Evolutionary conservation across 148 eudicot genomes (phyloP), one percentile per base, ranked within the genome.

Genomic region (Simmondsia chinensis): DNA sequence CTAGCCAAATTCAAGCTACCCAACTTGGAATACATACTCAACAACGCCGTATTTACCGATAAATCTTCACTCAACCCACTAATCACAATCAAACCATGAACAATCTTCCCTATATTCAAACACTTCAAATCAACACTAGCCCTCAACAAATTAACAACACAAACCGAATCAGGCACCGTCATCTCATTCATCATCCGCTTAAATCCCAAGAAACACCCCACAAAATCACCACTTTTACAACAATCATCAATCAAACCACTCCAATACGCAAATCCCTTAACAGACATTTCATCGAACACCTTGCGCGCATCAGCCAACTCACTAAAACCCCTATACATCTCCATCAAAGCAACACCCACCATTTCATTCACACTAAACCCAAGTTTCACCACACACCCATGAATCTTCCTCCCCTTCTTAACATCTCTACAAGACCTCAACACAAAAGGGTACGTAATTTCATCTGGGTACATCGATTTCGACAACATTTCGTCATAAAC

Each of bases 21-120:
- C 4, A 61, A 26, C 28, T 50, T 61, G 1, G 63, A 60, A 45
- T 60, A 67, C 72, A 67, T 43, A 20, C 49, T 60, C 49, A 67
- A 38, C 27, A 67, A 29, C 18, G 72, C 63, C 31, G 67, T 67
- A 44, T 42, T 41, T 32, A 67, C 67, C 19, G 52, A 20, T 25
- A 50, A 19, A 43, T 67, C 54, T 20, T 57, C 52, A 45, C 30
- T 43, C 38, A 55, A 43, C 12, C 61, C 59, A 20, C 28, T 43
- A 9, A 60, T 53, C 37, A 60, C 28, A 26, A 60, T 44, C 26
- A 67, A 11, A 39, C 28, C 45, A 52, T 60, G 66, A 44, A 55
- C 45, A 11, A 30, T 38, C 18, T 36, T 38, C 27, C 72, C 72
- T 9, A 34, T 24, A 11, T 39, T 50, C 43, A 55, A 32, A 18